These are phyloP conservation scores for Aspergillus novoparasiticus DNA, from an alignment of 2,329 filamentous ascomycete genomes.

Conservation along the genomic window DNA sequence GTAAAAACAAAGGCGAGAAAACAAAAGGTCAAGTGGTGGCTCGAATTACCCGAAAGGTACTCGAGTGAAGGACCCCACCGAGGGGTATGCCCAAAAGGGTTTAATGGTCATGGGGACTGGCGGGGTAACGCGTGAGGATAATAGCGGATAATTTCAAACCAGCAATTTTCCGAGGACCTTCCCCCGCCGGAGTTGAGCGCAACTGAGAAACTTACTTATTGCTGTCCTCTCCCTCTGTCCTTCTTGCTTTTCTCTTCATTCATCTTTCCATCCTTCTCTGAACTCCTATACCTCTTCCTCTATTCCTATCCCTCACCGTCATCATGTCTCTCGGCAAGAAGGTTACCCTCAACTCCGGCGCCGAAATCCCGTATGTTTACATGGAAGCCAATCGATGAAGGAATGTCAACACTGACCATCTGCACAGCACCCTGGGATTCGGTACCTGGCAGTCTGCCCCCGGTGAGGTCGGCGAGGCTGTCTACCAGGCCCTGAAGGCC, in stretches of 20 bases:
- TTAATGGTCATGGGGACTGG: background rate
- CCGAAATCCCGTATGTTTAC: slow-evolving; percentile 40
- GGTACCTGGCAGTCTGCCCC: slow-evolving; percentile 45
- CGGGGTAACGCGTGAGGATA: slow-evolving; percentile 5
- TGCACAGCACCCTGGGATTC: slow-evolving; percentile 39
- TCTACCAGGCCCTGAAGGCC: slow-evolving; percentile 43
- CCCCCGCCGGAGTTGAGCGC: slow-evolving; percentile 18
- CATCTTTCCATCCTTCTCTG: slow-evolving; percentile 1
- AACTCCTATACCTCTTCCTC: background rate
- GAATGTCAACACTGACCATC: slow-evolving; percentile 4
- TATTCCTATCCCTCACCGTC: slow-evolving; percentile 2
- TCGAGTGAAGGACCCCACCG: slow-evolving; percentile 2
- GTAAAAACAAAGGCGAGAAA: too few species aligned
- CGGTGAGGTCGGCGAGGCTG: slow-evolving; percentile 42
- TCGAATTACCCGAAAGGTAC: slow-evolving; percentile 1
- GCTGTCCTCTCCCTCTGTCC: background rate
- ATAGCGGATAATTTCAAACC: background rate
- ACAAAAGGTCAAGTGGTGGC: background rate
- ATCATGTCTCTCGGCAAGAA: slow-evolving; percentile 46
- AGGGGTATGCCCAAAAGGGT: background rate
- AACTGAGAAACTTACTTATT: slow-evolving; percentile 6
- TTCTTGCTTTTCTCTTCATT: slow-evolving; percentile 7
- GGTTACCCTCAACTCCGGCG: slow-evolving; percentile 41
- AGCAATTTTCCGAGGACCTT: background rate
- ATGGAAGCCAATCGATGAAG: background rate